A percentile compares a stretch with the other conserved stretches of the same genome.
Conservation (phyloP, 1,284 basidiomycete species). For the Leccinum pachyderme region DNA sequence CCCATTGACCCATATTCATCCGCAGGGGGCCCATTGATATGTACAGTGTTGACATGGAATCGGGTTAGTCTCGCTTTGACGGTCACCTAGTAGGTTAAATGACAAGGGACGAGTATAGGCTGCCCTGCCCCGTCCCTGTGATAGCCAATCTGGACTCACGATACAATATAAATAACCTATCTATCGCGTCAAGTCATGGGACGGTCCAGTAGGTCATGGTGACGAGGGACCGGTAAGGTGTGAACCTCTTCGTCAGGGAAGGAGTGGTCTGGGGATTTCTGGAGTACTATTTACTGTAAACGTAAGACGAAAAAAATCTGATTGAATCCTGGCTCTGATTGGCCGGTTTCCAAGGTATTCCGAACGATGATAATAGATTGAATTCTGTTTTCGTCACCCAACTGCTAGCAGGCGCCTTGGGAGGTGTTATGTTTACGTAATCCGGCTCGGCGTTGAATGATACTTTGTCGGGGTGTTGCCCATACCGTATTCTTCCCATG, state of each 20-base stretch:
- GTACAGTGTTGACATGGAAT: background rate
- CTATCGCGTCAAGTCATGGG: background rate
- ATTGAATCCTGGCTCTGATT: too few relatives aligned
- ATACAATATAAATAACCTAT: background rate
- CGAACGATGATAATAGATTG: background rate
- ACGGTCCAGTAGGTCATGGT: background rate
- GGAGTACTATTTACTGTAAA: background rate
- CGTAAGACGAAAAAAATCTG: background rate
- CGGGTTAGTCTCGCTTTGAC: background rate
- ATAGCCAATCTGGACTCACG: background rate
- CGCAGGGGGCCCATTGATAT: background rate
- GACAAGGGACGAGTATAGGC: background rate
- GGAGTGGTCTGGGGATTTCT: background rate
- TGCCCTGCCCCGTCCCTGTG: background rate
- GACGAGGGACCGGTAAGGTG: background rate
- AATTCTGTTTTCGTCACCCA: background rate
- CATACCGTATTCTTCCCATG: background rate
- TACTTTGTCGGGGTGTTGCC: background rate
- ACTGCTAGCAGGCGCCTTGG: too few relatives aligned
- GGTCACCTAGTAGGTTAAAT: background rate
- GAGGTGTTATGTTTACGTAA: background rate
- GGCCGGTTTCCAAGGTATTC: background rate
- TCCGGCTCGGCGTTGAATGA: too few relatives aligned
- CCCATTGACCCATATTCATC: background rate
- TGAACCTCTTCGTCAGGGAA: background rate